A percentile compares a stretch with the other conserved stretches of the same genome.
phyloP scores from a whole-genome alignment of 331 rosid species.

The Acacia concinna region DNA sequence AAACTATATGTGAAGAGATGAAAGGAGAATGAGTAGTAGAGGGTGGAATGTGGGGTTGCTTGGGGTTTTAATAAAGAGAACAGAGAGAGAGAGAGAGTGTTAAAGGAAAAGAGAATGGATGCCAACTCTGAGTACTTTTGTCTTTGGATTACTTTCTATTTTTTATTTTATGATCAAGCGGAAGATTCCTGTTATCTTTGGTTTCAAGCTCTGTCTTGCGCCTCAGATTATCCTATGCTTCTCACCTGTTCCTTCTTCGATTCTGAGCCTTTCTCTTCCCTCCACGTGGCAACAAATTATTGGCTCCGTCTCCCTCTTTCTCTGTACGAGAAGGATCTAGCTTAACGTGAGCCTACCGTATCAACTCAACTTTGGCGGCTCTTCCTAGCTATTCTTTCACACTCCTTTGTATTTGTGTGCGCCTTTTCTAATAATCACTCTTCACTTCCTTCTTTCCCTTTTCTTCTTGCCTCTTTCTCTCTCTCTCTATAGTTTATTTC shows the following conservation, averaged over 20 bases:
- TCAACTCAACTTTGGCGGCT: constrained; percentile 66
- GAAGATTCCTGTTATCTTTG: constrained; percentile 56
- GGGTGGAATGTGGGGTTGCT: constrained; percentile 61
- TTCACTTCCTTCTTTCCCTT: neutral
- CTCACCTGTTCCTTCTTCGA: constrained; percentile 64
- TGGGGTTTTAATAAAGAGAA: constrained; percentile 74
- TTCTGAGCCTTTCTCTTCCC: constrained; percentile 28
- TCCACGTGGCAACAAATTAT: constrained; percentile 47
- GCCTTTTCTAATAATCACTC: neutral
- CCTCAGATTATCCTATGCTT: constrained; percentile 79
- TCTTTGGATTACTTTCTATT: constrained; percentile 49
- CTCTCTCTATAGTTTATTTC: neutral
- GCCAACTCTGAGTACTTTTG: constrained; percentile 33
- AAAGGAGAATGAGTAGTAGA: neutral
- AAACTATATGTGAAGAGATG: neutral
- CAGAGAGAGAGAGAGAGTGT: constrained; percentile 50
- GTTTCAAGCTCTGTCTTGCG: constrained; percentile 33
- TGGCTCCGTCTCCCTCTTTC: constrained; percentile 29
- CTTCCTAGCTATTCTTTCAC: constrained; percentile 48
- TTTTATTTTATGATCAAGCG: constrained; percentile 51
- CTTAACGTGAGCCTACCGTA: constrained; percentile 47
- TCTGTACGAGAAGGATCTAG: constrained; percentile 36
- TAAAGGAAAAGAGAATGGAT: constrained; percentile 27
- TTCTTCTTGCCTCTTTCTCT: too few species aligned
- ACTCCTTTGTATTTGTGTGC: constrained; percentile 20